phyloP scores from a whole-genome alignment of 345 rosid genomes.

The Brassica napus region DNA sequence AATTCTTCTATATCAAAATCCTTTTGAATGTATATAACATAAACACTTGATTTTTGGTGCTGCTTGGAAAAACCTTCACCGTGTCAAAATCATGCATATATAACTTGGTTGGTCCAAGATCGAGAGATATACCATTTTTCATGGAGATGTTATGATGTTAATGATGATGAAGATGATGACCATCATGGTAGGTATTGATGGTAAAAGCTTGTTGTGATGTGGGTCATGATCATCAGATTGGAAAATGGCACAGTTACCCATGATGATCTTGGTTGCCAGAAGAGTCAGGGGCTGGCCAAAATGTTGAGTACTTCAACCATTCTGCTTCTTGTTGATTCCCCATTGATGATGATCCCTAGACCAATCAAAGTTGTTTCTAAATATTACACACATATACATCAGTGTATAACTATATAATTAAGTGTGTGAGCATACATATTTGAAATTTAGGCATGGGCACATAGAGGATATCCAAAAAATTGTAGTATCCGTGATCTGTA shows the following conservation, averaged over 20 bases:
- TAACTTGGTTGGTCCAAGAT: constrained; percentile 29
- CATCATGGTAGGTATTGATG: constrained; percentile 35
- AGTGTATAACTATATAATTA: not conserved
- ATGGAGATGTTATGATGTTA: constrained; percentile 41
- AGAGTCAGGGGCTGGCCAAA: constrained; percentile 93
- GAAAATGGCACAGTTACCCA: constrained; percentile 63
- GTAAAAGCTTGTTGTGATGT: constrained; percentile 43
- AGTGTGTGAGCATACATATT: not conserved
- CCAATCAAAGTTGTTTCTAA: constrained; percentile 28
- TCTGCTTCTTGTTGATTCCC: constrained; percentile 91
- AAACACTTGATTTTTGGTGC: constrained; percentile 26
- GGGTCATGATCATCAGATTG: constrained; percentile 25
- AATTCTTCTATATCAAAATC: constrained; percentile 22
- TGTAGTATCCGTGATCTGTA: too few species aligned
- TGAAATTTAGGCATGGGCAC: not conserved
- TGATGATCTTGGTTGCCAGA: constrained; percentile 83
- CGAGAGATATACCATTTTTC: not conserved
- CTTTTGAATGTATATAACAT: constrained; percentile 8
- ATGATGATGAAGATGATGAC: constrained; percentile 13
- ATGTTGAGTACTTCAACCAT: constrained; percentile 93
- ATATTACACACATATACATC: not conserved
- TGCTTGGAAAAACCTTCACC: constrained; percentile 28
- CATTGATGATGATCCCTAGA: constrained; percentile 83
- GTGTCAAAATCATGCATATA: constrained; percentile 29
- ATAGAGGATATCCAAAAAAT: too few species aligned